Evolutionary conservation across 495 filamentous ascomycete species (phyloP).

Genomic region (Penicillium egyptiacum): DNA sequence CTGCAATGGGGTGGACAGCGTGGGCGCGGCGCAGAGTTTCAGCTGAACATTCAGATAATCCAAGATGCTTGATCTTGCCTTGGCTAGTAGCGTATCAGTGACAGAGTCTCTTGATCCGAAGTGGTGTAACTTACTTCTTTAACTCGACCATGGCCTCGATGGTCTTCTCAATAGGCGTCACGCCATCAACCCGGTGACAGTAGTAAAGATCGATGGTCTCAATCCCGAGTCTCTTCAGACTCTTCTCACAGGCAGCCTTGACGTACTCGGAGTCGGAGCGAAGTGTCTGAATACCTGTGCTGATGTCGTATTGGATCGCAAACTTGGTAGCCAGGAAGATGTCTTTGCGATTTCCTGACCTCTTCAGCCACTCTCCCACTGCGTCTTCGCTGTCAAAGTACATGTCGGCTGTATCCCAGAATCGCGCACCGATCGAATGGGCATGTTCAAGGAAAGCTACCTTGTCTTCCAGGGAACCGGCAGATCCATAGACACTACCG

Average conservation of each 20-base stretch:
- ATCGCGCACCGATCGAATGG: conserved; percentile 51
- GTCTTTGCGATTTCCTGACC: conserved; percentile 52
- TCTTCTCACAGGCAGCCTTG: conserved; percentile 49
- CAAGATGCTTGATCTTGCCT: conserved; percentile 55
- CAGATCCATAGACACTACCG: conserved; percentile 47
- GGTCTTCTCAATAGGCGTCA: conserved; percentile 56
- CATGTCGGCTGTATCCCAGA: conserved; percentile 62
- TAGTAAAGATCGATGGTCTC: conserved; percentile 64
- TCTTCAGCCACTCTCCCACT: conserved; percentile 57
- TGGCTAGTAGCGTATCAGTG: conserved; percentile 36
- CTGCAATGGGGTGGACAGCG: conserved; percentile 59
- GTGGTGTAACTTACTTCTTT: conserved; percentile 36
- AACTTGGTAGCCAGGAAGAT: conserved; percentile 63
- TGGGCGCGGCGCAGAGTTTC: conserved; percentile 61
- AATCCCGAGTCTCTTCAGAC: conserved; percentile 51
- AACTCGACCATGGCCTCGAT: conserved; percentile 60
- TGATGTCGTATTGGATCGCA: conserved; percentile 30
- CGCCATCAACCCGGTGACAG: conserved; percentile 38
- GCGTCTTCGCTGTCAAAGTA: conserved; percentile 47
- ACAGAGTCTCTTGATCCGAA: neutral
- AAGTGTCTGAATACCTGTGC: conserved; percentile 16
- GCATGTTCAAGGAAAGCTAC: conserved; percentile 44
- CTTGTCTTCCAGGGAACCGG: conserved; percentile 37
- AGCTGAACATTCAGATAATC: conserved; percentile 56
- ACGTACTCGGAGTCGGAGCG: conserved; percentile 56